phyloP scores from a whole-genome alignment of 176 grass and related monocot genomes.

The Calamus simplicifolius region DNA sequence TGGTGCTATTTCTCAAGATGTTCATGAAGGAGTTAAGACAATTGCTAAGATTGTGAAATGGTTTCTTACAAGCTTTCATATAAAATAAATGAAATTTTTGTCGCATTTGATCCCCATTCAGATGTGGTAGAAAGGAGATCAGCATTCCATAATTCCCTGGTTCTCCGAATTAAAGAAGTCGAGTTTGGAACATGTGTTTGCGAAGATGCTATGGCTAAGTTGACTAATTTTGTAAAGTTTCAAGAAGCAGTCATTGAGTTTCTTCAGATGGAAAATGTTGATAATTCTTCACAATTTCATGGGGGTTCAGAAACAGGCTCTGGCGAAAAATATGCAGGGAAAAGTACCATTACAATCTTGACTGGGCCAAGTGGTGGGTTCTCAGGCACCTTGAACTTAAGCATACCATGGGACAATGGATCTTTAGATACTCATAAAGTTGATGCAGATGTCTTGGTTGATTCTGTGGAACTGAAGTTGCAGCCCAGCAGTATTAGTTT shows the following conservation, averaged over 20 bases:
- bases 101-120: constrained; percentile 69
- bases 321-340: constrained; percentile 23
- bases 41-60: constrained; percentile 84
- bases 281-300: constrained; percentile 21
- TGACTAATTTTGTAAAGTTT: constrained; percentile 88
- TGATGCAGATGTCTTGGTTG: constrained; percentile 66
- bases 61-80: constrained; percentile 86
- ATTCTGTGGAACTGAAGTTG: constrained; percentile 69
- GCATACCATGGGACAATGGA: constrained; percentile 92
- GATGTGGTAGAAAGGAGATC: constrained; percentile 33
- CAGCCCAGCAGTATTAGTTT: constrained; percentile 64
- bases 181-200: constrained; percentile 73
- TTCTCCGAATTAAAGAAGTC: constrained; percentile 77
- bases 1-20: constrained; percentile 52
- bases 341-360: constrained; percentile 58
- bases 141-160: constrained; percentile 47
- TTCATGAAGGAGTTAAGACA: constrained; percentile 89
- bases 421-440: constrained; percentile 70
- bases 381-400: constrained; percentile 76
- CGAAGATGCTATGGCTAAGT: constrained; percentile 47
- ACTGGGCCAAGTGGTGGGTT: constrained; percentile 84
- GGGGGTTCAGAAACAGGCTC: constrained; percentile 32
- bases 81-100: constrained; percentile 70
- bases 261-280: constrained; percentile 67
- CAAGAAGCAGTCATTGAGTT: constrained; percentile 67